Evolutionary conservation across 2,329 filamentous ascomycete species (phyloP).

Genomic region (Talaromyces marneffei): DNA sequence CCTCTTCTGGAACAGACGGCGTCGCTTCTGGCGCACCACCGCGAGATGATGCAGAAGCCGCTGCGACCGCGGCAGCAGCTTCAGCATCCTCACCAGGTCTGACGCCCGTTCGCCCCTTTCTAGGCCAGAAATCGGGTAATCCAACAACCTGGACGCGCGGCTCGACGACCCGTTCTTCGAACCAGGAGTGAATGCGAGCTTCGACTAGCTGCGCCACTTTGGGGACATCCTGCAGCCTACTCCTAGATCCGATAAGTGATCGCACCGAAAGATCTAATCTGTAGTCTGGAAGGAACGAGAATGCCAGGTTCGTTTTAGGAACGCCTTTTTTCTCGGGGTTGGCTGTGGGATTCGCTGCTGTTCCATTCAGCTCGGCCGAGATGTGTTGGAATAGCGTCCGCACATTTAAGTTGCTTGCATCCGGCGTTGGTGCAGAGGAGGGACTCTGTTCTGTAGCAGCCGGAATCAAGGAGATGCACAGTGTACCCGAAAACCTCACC

Average conservation of each 20-base stretch:
- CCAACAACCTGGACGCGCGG: slow-evolving; percentile 61
- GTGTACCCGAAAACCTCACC: slow-evolving; percentile 86
- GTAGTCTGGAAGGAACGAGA: slow-evolving; percentile 71
- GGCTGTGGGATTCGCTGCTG: slow-evolving; percentile 24
- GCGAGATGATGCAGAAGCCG: slow-evolving; percentile 25
- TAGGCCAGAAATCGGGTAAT: slow-evolving; percentile 57
- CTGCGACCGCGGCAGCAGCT: slow-evolving; percentile 15
- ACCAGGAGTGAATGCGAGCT: slow-evolving; percentile 60
- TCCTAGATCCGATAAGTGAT: slow-evolving; percentile 58
- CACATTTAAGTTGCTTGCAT: slow-evolving; percentile 3
- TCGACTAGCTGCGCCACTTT: slow-evolving; percentile 63
- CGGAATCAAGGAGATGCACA: slow-evolving; percentile 90
- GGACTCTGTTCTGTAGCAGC: slow-evolving; percentile 42
- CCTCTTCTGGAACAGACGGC: slow-evolving; percentile 14
- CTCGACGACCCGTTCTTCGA: slow-evolving; percentile 61
- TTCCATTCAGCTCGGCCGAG: slow-evolving; percentile 13
- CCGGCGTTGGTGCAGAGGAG: slow-evolving; percentile 25
- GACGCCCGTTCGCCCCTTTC: slow-evolving; percentile 47
- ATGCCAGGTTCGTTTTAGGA: slow-evolving; percentile 78
- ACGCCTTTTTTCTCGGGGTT: slow-evolving; percentile 49
- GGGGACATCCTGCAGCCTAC: slow-evolving; percentile 59
- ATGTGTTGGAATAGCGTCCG: slow-evolving; percentile 9
- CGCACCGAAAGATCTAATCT: slow-evolving; percentile 60
- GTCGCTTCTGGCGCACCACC: slow-evolving; percentile 25
- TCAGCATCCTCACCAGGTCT: slow-evolving; percentile 39